These are phyloP conservation scores for Hortaea werneckii DNA, from an alignment of 2,329 filamentous ascomycete species.

Conservation along the genomic window DNA sequence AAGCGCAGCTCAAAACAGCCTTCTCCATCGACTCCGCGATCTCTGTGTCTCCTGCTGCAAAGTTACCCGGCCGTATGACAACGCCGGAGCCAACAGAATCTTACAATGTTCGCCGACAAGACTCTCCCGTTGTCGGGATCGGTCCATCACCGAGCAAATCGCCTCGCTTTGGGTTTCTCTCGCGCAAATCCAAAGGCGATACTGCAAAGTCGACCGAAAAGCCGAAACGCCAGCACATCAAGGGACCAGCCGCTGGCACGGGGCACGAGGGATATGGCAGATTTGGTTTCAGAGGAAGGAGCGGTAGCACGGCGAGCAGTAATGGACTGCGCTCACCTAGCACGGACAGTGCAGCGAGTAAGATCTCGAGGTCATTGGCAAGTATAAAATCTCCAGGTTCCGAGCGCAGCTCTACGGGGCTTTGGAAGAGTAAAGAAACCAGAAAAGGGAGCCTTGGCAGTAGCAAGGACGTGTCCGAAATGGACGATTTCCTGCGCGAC, in stretches of 20 bases:
- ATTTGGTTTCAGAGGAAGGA: slow-evolving; percentile 55
- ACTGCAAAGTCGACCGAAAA: slow-evolving; percentile 44
- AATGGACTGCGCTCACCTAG: slow-evolving; percentile 39
- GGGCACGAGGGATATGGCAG: slow-evolving; percentile 80
- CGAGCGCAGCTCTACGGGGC: slow-evolving; percentile 17
- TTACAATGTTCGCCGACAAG: slow-evolving; percentile 17
- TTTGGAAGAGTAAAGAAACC: slow-evolving; percentile 23
- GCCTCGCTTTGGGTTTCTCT: slow-evolving; percentile 67
- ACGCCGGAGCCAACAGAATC: slow-evolving; percentile 8
- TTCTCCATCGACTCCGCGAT: slow-evolving; percentile 25
- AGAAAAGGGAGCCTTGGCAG: slow-evolving; percentile 33
- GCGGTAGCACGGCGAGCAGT: slow-evolving; percentile 47
- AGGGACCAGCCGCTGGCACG: slow-evolving; percentile 82
- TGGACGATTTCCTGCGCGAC: slow-evolving; percentile 38
- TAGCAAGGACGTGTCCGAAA: slow-evolving; percentile 31
- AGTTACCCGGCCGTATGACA: slow-evolving; percentile 8
- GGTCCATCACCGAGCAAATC: slow-evolving; percentile 52
- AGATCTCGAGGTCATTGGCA: too few species aligned
- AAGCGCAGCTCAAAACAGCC: slow-evolving; percentile 22
- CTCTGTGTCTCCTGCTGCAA: slow-evolving; percentile 17
- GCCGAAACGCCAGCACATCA: slow-evolving; percentile 50
- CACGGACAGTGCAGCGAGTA: slow-evolving; percentile 29
- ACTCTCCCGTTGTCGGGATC: slow-evolving; percentile 31
- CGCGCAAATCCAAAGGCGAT: slow-evolving; percentile 55
- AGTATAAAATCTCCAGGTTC: slow-evolving; percentile 12